phyloP scores from a whole-genome alignment of 345 rosid species.

The Gossypium herbaceum region DNA sequence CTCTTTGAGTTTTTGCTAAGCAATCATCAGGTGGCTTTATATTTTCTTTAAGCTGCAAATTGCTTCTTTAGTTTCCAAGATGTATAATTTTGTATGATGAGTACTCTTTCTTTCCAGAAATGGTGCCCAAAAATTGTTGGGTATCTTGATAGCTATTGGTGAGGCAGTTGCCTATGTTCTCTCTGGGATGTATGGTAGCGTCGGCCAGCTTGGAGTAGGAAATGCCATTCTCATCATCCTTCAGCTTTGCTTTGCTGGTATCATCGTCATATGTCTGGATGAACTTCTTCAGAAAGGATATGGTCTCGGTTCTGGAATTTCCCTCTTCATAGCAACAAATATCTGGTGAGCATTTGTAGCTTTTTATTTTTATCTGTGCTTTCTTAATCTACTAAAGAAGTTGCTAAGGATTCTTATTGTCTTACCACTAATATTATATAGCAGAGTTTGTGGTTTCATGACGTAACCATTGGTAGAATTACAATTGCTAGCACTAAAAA shows the following conservation, averaged over 20 bases:
- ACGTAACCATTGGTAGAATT: conserved; percentile 6
- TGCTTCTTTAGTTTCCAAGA: not conserved
- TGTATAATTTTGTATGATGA: conserved; percentile 1
- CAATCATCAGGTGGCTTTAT: not conserved
- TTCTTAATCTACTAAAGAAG: not conserved
- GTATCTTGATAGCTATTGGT: conserved; percentile 65
- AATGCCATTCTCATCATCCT: conserved; percentile 44
- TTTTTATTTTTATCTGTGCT: not conserved
- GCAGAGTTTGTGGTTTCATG: not conserved
- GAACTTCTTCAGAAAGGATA: conserved; percentile 67
- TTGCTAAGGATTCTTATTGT: not conserved
- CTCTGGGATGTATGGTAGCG: conserved; percentile 65
- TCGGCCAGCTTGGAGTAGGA: conserved; percentile 59
- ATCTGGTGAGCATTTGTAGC: conserved; percentile 43
- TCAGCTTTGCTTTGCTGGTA: conserved; percentile 53
- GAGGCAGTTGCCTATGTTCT: conserved; percentile 60
- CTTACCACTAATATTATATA: not conserved
- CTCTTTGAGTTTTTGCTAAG: not conserved
- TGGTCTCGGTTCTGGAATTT: conserved; percentile 65
- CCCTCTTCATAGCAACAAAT: conserved; percentile 66
- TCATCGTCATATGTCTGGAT: conserved; percentile 54
- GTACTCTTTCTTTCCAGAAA: conserved; percentile 30
- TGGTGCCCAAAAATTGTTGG: conserved; percentile 66
- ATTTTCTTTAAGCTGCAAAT: not conserved
- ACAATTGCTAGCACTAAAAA: not conserved